Percentiles rank a stretch among this genome's conserved stretches.
Conservation (phyloP, 805 yeast species). For the Wickerhamomyces sydowiorum region DNA sequence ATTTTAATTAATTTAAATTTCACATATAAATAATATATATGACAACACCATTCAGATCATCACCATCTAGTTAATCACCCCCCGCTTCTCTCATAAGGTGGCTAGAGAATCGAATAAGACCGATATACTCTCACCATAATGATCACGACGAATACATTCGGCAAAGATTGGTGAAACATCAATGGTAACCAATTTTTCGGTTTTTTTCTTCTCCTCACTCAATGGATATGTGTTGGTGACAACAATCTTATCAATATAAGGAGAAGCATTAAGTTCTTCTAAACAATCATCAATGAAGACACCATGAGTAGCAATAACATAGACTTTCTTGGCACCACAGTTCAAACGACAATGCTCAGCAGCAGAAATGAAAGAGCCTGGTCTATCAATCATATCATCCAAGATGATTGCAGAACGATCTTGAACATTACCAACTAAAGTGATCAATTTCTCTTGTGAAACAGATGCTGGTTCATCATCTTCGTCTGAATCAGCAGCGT, state of each 20-base stretch:
- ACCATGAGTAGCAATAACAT: conserved; percentile 94
- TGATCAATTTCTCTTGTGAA: conserved; percentile 73
- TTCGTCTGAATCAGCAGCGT: conserved; percentile 81
- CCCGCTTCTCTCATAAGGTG: conserved; percentile 23
- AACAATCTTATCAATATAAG: conserved; percentile 84
- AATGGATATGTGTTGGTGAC: conserved; percentile 97
- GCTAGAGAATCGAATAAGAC: conserved; percentile 87
- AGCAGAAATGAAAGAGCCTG: conserved; percentile 90
- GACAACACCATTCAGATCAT: too few relatives aligned
- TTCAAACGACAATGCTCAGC: conserved; percentile 95
- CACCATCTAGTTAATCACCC: background rate
- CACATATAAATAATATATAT: too few relatives aligned
- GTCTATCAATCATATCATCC: conserved; percentile 97
- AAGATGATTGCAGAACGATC: conserved; percentile 87
- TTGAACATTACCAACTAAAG: conserved; percentile 93
- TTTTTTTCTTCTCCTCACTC: conserved; percentile 49
- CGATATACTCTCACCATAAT: conserved; percentile 94
- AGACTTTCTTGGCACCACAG: conserved; percentile 93
- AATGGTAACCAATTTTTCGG: conserved; percentile 74
- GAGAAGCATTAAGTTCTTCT: conserved; percentile 69
- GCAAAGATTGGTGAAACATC: conserved; percentile 95
- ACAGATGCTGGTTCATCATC: conserved; percentile 56
- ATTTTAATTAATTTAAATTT: too few relatives aligned
- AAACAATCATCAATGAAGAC: conserved; percentile 84
- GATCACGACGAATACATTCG: conserved; percentile 97